Conservation (phyloP, 2,329 filamentous ascomycete species). For the Ophiostoma ulmi region DNA sequence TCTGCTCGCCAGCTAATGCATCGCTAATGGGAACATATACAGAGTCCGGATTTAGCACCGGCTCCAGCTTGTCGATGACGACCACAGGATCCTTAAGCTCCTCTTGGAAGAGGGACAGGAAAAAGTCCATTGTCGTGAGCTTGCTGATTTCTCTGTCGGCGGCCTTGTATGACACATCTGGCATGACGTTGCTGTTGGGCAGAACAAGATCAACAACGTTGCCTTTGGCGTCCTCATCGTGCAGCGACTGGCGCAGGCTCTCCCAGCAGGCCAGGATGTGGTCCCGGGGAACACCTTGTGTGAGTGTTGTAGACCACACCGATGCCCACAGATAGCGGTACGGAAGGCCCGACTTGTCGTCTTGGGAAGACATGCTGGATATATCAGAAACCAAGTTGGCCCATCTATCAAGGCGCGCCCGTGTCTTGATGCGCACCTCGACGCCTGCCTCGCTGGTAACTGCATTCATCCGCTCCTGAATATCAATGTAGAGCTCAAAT, state of each 20-base stretch:
- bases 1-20: slow-evolving; percentile 18
- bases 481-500: slow-evolving; percentile 58
- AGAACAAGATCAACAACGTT: slow-evolving; percentile 43
- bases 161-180: slow-evolving; percentile 74
- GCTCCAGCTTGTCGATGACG: slow-evolving; percentile 87
- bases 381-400: slow-evolving; percentile 46
- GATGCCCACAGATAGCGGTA: slow-evolving; percentile 56
- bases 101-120: slow-evolving; percentile 80
- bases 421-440: slow-evolving; percentile 45
- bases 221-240: slow-evolving; percentile 33
- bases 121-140: slow-evolving; percentile 94
- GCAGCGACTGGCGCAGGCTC: slow-evolving; percentile 50
- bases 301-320: slow-evolving; percentile 49
- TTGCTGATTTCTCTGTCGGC: slow-evolving; percentile 88
- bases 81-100: slow-evolving; percentile 74
- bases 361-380: slow-evolving; percentile 21
- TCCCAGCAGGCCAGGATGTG: slow-evolving; percentile 56
- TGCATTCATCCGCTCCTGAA: slow-evolving; percentile 50
- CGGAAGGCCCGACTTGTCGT: slow-evolving; percentile 32
- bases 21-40: slow-evolving; percentile 39
- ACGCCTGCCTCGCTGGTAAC: slow-evolving; percentile 50
- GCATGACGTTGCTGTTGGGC: slow-evolving; percentile 83
- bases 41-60: slow-evolving; percentile 71
- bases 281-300: slow-evolving; percentile 50
- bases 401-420: slow-evolving; percentile 49